phyloP scores from a whole-genome alignment of 1,284 basidiomycete species.

The Sanghuangporus sanghuang region DNA sequence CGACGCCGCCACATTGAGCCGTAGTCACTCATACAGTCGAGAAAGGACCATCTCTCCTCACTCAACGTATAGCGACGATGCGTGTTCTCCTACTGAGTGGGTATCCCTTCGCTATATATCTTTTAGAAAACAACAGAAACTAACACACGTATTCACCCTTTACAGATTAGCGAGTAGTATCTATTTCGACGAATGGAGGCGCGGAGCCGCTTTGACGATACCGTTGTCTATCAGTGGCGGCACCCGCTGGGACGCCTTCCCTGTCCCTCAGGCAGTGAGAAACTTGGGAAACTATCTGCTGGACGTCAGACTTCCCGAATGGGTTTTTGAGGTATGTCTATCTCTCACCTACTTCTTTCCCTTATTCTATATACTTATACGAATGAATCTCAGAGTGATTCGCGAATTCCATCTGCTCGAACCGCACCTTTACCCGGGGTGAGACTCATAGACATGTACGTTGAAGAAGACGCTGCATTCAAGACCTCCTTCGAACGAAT shows the following conservation, averaged over 20 bases:
- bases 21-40: background rate
- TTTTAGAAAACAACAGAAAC: too few relatives aligned
- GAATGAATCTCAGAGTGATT: background rate
- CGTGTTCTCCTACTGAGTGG: background rate
- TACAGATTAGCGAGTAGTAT: slow-evolving; percentile 1
- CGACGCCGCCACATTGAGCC: background rate
- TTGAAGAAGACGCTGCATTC: slow-evolving; percentile 3
- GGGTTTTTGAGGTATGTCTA: background rate
- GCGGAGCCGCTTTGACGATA: background rate
- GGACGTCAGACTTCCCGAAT: slow-evolving; percentile 3
- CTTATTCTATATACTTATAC: background rate
- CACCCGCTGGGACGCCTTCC: slow-evolving; percentile 3
- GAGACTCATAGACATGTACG: background rate
- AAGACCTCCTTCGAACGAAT: background rate
- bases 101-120: background rate
- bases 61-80: background rate
- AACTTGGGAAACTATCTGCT: slow-evolving; percentile 6
- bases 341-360: background rate
- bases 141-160: background rate
- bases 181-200: slow-evolving; percentile 8
- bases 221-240: slow-evolving; percentile 3
- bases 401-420: background rate
- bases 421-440: background rate
- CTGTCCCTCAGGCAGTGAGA: slow-evolving; percentile 1
- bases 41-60: background rate